Conservation (phyloP, 2,329 filamentous ascomycete species). For the Penicillium sp. region DNA sequence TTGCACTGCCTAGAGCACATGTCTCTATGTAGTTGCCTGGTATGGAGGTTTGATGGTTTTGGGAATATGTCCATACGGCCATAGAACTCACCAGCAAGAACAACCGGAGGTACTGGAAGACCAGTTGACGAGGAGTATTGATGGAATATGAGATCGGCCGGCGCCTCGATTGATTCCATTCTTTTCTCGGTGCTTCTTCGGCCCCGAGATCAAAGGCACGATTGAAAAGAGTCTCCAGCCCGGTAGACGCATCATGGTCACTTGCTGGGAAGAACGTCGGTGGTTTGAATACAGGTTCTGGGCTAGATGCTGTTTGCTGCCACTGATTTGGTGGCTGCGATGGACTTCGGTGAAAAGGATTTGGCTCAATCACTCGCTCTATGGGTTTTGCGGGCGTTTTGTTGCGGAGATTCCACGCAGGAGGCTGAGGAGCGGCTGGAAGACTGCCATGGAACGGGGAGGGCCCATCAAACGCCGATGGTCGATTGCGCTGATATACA, state of each 20-base stretch:
- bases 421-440: constrained; percentile 45
- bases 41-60: constrained; percentile 34
- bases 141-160: constrained; percentile 8
- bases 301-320: constrained; percentile 18
- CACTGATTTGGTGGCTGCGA: constrained; percentile 27
- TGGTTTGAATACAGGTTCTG: constrained; percentile 44
- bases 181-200: constrained; percentile 29
- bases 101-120: constrained; percentile 36
- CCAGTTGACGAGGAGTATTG: constrained; percentile 21
- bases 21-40: constrained; percentile 44
- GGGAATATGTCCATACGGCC: constrained; percentile 37
- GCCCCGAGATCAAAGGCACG: constrained; percentile 47
- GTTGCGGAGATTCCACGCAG: constrained; percentile 45
- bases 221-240: constrained; percentile 52
- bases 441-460: constrained; percentile 50
- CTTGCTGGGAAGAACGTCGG: constrained; percentile 51
- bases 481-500: constrained; percentile 34
- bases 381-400: constrained; percentile 38
- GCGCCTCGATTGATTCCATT: constrained; percentile 23
- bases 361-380: constrained; percentile 39
- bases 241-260: constrained; percentile 48
- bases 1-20: constrained; percentile 42
- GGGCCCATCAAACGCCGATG: constrained; percentile 36
- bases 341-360: constrained; percentile 42
- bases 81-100: constrained; percentile 36